Percentiles rank a stretch among this genome's conserved stretches.
phyloP scores from a whole-genome alignment of 352 stramenopile genomes.

The Globisporangium splendens region DNA sequence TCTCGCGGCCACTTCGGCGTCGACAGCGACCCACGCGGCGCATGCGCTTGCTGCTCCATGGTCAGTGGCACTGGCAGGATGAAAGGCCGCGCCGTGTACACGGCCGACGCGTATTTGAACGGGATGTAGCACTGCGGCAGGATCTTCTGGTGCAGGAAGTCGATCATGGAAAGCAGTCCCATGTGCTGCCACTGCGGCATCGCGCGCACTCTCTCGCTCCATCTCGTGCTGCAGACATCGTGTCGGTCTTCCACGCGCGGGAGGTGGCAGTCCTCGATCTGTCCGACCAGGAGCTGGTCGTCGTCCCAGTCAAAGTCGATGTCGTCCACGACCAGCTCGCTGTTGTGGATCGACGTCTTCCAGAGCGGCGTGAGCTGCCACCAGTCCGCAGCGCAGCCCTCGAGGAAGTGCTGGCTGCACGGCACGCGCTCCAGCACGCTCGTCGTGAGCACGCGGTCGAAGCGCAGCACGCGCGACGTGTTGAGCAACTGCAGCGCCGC shows the following conservation, averaged over 20 bases:
- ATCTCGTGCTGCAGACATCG: slow-evolving; percentile 17
- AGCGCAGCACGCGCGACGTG: slow-evolving; percentile 28
- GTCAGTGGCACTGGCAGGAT: slow-evolving; percentile 35
- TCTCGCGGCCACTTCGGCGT: not conserved
- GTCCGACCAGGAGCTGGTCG: slow-evolving; percentile 20
- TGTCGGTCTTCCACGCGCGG: not conserved
- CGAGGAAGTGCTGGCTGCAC: slow-evolving; percentile 49
- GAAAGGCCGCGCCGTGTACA: slow-evolving; percentile 48
- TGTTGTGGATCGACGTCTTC: slow-evolving; percentile 19
- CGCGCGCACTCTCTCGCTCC: slow-evolving; percentile 31
- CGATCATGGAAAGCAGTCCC: slow-evolving; percentile 41
- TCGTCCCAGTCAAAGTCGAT: slow-evolving; percentile 48
- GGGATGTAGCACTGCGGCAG: slow-evolving; percentile 57
- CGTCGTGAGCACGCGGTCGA: slow-evolving; percentile 36
- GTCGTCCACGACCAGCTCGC: slow-evolving; percentile 25
- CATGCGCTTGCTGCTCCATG: not conserved
- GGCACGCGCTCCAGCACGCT: slow-evolving; percentile 41
- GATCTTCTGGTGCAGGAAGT: slow-evolving; percentile 48
- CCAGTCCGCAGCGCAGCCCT: slow-evolving; percentile 52
- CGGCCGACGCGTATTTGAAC: slow-evolving; percentile 54
- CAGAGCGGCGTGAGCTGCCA: slow-evolving; percentile 45
- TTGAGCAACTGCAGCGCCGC: slow-evolving; percentile 49
- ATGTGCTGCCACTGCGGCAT: slow-evolving; percentile 50
- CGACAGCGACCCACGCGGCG: not conserved
- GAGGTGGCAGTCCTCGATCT: slow-evolving; percentile 40